A percentile compares a stretch with the other conserved stretches of the same genome.
These are phyloP conservation scores for Lactarius akahatsu DNA, from an alignment of 768 basidiomycete genomes.

Conservation along the genomic window DNA sequence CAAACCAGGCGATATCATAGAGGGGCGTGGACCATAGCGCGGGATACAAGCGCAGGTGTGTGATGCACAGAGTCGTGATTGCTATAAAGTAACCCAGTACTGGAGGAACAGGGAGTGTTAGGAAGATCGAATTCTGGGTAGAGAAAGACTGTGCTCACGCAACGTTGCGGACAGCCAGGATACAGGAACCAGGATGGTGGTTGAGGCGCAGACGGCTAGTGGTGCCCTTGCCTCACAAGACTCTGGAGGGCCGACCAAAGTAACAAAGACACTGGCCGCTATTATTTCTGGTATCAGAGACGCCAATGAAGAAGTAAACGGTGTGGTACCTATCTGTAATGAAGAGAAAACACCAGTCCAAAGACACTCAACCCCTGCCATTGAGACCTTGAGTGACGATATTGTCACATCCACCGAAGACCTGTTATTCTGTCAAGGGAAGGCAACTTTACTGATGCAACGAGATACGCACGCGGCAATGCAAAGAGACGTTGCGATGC, in stretches of 20 bases:
- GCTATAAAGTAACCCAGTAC: conserved; percentile 56
- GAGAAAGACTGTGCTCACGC: conserved; percentile 31
- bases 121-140: background rate
- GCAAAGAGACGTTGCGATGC: conserved; percentile 35
- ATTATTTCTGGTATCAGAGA: conserved; percentile 6
- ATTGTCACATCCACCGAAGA: conserved; percentile 40
- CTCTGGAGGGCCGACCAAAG: conserved; percentile 43
- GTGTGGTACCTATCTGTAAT: conserved; percentile 46
- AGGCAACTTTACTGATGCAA: conserved; percentile 43
- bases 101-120: conserved; percentile 28
- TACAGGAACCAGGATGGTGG: conserved; percentile 33
- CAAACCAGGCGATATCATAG: conserved; percentile 60
- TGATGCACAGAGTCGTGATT: conserved; percentile 47
- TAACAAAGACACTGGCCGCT: conserved; percentile 52
- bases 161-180: conserved; percentile 36
- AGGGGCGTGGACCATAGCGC: conserved; percentile 55
- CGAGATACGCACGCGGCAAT: conserved; percentile 39
- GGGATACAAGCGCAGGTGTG: conserved; percentile 45
- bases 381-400: conserved; percentile 41
- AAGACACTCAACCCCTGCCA: conserved; percentile 51
- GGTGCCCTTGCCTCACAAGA: conserved; percentile 36
- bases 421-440: conserved; percentile 38
- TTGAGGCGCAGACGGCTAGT: conserved; percentile 33
- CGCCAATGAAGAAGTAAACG: conserved; percentile 6
- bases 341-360: conserved; percentile 53